Conservation (phyloP, 1,284 basidiomycete genomes). For the Schizophyllum amplum region DNA sequence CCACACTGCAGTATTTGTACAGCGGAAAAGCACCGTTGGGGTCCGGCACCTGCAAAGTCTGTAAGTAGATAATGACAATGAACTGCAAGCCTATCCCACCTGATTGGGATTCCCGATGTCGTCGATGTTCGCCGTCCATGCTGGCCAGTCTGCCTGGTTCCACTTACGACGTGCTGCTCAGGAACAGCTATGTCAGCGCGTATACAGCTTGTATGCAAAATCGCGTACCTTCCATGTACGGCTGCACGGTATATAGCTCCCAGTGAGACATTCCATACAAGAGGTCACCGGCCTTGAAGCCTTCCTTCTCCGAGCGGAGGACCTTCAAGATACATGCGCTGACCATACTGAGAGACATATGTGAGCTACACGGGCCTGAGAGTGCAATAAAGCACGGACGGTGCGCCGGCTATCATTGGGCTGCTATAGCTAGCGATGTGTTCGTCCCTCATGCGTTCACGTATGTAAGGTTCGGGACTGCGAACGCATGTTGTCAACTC, state of each 20-base stretch:
- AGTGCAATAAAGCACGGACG: no score
- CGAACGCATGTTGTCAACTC: background rate
- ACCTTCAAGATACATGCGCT: slow-evolving; percentile 17
- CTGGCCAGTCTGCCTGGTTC: background rate
- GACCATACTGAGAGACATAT: slow-evolving; percentile 11
- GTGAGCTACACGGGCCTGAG: background rate
- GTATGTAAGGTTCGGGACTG: slow-evolving; percentile 13
- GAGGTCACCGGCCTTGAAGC: slow-evolving; percentile 11
- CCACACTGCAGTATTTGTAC: slow-evolving; percentile 16
- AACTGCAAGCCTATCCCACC: background rate
- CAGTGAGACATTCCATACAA: slow-evolving; percentile 17
- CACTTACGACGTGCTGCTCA: background rate
- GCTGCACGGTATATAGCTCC: slow-evolving; percentile 22
- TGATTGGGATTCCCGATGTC: background rate
- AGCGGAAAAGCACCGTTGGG: slow-evolving; percentile 18
- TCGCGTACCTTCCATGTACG: slow-evolving; percentile 19
- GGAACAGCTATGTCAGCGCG: no score
- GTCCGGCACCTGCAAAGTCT: slow-evolving; percentile 17
- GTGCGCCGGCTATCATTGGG: slow-evolving; percentile 4
- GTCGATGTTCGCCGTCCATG: background rate
- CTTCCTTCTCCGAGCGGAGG: slow-evolving; percentile 13
- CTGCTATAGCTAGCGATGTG: slow-evolving; percentile 14
- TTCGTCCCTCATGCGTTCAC: slow-evolving; percentile 17
- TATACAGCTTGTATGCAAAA: no score
- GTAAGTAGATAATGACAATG: slow-evolving; percentile 17